Evolutionary conservation across 805 yeast genomes (phyloP), one percentile per base, ranked within the genome.

Genomic region (Sugiyamaella smithiae): DNA sequence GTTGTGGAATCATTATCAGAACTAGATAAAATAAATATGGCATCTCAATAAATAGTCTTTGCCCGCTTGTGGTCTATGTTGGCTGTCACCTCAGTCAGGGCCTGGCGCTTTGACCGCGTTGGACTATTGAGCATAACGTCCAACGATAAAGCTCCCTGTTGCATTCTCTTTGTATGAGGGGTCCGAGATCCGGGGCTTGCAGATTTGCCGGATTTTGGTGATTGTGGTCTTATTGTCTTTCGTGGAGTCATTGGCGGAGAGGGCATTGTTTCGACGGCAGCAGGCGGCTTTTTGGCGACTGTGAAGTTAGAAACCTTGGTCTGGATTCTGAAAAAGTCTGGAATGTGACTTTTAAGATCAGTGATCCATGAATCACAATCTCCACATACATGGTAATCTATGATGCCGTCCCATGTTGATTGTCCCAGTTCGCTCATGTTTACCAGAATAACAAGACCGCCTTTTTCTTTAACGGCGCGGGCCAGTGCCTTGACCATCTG

Each of bases 361-460:
- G 40, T 66, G 22, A 89, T 84, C 81, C 95, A 91, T 20, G 73
- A 73, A 66, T 91, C 98, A 63, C 97, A 87, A 61, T 88, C 96
- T 45, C 81, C 69, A 45, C 78, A 67, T 3, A 91, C 75, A 60
- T 89, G 95, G 66, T 82, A 86, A 67, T 91, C 97, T 45, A 90
- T 79, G 7, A 77, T 67, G 0, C 74, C 74, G 29, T 78, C 76
- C 96, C 97, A 91, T 16, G 74, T 69, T 36, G 80, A 71, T 7
- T 47, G 51, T 1, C 84, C 73, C 7, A 85, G 68, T 1, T 75
- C 74, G 1, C 88, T 84, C 50, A 80, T 81, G 70, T 91, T 91
- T 26, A 91, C 74, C 49, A 88, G 75, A 0, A 91, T 69, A 1
- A 89, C 95, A 25, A 76, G 69, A 0, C 98, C 99, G 17, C 85